phyloP scores from a whole-genome alignment of 306 rosid species.

The Glycine latifolia region DNA sequence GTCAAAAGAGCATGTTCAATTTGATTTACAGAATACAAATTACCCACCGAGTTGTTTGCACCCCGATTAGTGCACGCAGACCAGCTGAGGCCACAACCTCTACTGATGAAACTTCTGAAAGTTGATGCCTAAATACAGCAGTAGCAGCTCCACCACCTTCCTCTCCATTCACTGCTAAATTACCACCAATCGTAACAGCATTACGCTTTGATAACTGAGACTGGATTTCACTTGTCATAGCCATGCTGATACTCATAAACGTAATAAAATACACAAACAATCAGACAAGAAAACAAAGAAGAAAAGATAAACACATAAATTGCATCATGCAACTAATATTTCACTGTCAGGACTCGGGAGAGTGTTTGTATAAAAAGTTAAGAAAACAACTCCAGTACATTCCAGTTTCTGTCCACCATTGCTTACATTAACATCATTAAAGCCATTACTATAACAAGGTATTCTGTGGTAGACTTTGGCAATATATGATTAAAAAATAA shows the following conservation, averaged over 20 bases:
- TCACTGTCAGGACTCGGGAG: too few relatives aligned
- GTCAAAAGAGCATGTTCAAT: conserved; percentile 30
- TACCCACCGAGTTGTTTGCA: conserved; percentile 85
- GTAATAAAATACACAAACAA: conserved; percentile 38
- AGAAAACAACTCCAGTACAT: too few relatives aligned
- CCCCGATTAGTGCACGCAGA: conserved; percentile 78
- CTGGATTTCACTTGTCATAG: conserved; percentile 89
- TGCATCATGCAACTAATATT: background rate
- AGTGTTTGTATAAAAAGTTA: too few relatives aligned
- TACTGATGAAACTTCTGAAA: conserved; percentile 77
- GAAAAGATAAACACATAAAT: conserved; percentile 12
- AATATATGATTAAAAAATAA: background rate
- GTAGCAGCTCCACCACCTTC: conserved; percentile 92
- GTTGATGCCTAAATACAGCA: conserved; percentile 71
- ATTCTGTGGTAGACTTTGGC: background rate
- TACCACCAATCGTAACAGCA: conserved; percentile 70
- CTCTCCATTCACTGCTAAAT: conserved; percentile 79
- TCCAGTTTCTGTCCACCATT: background rate
- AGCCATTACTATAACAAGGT: conserved; percentile 8
- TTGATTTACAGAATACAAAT: conserved; percentile 22
- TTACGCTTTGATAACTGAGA: conserved; percentile 81
- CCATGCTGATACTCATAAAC: conserved; percentile 78
- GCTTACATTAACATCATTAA: background rate
- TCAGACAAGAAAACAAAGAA: conserved; percentile 15
- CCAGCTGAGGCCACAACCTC: conserved; percentile 88